These are phyloP conservation scores for Abelmoschus esculentus DNA, from an alignment of 345 rosid genomes.

Conservation along the genomic window DNA sequence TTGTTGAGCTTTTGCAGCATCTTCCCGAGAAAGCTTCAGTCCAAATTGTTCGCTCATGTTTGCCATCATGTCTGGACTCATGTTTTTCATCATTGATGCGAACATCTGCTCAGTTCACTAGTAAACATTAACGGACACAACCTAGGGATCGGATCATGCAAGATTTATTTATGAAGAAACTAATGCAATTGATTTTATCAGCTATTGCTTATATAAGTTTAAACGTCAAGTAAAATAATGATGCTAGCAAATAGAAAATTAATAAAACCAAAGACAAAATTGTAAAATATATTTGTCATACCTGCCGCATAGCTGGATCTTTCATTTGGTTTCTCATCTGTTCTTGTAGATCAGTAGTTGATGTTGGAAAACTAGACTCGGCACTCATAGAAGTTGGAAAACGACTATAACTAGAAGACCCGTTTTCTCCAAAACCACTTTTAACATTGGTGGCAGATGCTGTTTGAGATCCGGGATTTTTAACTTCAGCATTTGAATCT, in stretches of 20 bases:
- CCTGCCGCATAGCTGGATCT: conserved; percentile 93
- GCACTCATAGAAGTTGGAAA: conserved; percentile 33
- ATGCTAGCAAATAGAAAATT: neutral
- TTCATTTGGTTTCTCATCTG: conserved; percentile 93
- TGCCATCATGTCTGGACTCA: conserved; percentile 94
- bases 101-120: conserved; percentile 50
- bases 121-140: neutral
- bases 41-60: conserved; percentile 96
- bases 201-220: neutral
- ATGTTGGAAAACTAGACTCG: conserved; percentile 46
- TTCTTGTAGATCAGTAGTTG: conserved; percentile 68
- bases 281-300: conserved; percentile 12
- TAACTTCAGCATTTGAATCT: conserved; percentile 21
- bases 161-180: neutral
- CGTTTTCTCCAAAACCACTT: conserved; percentile 34
- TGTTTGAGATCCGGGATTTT: conserved; percentile 24
- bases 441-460: conserved; percentile 13
- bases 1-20: conserved; percentile 82
- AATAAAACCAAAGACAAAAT: neutral
- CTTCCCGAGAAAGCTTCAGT: conserved; percentile 69
- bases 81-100: conserved; percentile 72
- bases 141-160: neutral
- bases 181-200: neutral
- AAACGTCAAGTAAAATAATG: neutral
- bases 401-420: conserved; percentile 40